Evolutionary conservation across 306 rosid species (phyloP).

Genomic region (Luffa acutangula): DNA sequence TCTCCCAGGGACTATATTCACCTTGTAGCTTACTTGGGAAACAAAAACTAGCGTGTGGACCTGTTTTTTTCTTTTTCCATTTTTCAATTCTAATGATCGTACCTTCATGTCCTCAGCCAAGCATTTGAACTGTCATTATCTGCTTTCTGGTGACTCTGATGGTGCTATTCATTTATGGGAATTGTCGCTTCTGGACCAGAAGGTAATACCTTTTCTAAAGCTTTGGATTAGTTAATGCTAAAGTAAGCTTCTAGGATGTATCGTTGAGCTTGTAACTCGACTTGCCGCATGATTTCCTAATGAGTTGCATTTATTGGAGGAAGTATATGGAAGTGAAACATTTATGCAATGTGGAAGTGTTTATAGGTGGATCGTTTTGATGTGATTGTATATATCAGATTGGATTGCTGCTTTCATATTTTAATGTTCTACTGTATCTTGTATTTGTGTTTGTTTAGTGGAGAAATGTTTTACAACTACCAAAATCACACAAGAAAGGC

Average conservation of each 20-base stretch:
- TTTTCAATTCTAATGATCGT: background rate
- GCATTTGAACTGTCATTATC: constrained; percentile 54
- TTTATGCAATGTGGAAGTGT: background rate
- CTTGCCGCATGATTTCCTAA: background rate
- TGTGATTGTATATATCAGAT: background rate
- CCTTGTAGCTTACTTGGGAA: background rate
- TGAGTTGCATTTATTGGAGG: background rate
- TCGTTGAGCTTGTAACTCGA: background rate
- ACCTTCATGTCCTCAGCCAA: constrained; percentile 36
- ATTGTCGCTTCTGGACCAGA: constrained; percentile 39
- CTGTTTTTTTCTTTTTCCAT: background rate
- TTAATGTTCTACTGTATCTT: background rate
- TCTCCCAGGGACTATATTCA: background rate
- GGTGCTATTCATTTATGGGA: constrained; percentile 79
- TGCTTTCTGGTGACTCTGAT: constrained; percentile 82
- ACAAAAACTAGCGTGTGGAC: background rate
- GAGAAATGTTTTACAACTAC: constrained; percentile 62
- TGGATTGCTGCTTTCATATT: constrained; percentile 1
- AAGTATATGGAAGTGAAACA: background rate
- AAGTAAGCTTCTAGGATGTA: background rate
- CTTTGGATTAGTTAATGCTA: background rate
- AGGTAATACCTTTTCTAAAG: constrained; percentile 32
- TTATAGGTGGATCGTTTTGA: background rate
- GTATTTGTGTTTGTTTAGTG: constrained; percentile 33
- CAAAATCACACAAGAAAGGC: constrained; percentile 79